These are phyloP conservation scores for Radiomyces spectabilis DNA, from an alignment of 192 early-diverging fungal genomes.

Conservation along the genomic window DNA sequence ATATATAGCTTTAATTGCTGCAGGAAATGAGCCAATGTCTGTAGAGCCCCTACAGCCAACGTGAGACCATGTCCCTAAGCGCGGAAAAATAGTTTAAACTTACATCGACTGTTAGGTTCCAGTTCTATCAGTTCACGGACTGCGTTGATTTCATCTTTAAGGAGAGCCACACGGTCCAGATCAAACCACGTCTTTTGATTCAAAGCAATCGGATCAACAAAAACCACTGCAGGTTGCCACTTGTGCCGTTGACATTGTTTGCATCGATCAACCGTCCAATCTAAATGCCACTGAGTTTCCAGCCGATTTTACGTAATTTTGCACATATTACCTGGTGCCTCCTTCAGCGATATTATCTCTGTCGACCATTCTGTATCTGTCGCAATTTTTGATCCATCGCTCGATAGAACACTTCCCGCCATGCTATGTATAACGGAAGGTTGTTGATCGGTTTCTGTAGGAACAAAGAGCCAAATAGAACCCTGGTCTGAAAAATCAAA, in stretches of 20 bases:
- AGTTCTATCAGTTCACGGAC: conserved; percentile 65
- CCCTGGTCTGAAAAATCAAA: conserved; percentile 7
- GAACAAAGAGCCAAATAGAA: conserved; percentile 10
- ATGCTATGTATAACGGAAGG: neutral
- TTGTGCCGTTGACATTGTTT: too few relatives aligned
- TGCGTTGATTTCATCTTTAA: conserved; percentile 49
- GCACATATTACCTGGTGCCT: too few relatives aligned
- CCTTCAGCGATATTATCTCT: too few relatives aligned
- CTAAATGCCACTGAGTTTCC: too few relatives aligned
- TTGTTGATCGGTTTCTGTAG: neutral
- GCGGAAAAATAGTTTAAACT: conserved; percentile 7
- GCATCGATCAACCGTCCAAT: too few relatives aligned
- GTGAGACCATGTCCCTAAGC: too few relatives aligned
- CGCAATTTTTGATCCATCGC: neutral
- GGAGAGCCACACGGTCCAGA: conserved; percentile 32
- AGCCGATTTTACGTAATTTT: too few relatives aligned
- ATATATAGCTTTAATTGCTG: conserved; percentile 25
- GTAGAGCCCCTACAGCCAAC: conserved; percentile 42
- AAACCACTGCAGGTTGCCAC: too few relatives aligned
- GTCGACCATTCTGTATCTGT: too few relatives aligned
- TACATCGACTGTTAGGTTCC: conserved; percentile 83
- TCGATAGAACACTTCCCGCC: conserved; percentile 3
- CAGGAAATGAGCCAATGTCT: conserved; percentile 49
- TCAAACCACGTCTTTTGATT: conserved; percentile 18
- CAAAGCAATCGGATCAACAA: too few relatives aligned